Conservation (phyloP, 352 stramenopile genomes). For the Phytophthora pseudosyringae region DNA sequence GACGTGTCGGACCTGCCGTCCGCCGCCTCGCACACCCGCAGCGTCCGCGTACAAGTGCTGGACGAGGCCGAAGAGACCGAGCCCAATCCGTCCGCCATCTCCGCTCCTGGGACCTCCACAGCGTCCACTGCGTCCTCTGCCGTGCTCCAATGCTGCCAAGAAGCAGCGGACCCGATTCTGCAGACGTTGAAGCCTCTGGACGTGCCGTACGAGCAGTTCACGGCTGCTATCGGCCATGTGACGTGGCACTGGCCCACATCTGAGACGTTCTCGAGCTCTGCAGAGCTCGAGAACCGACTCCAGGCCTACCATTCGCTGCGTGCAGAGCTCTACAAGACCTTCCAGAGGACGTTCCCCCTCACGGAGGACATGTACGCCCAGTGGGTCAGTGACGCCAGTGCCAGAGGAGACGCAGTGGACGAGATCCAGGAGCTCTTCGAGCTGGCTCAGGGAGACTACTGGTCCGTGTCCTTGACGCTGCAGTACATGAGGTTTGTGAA, state of each 20-base stretch:
- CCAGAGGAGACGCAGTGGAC: constrained; percentile 2
- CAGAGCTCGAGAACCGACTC: constrained; percentile 14
- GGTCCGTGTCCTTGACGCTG: constrained; percentile 55
- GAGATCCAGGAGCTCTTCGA: constrained; percentile 45
- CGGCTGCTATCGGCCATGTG: constrained; percentile 41
- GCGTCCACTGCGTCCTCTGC: neutral
- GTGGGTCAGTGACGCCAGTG: constrained; percentile 50
- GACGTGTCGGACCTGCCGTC: constrained; percentile 4
- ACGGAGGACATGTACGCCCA: constrained; percentile 63
- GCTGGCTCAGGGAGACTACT: constrained; percentile 55
- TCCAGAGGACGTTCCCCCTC: constrained; percentile 64
- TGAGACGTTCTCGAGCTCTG: constrained; percentile 4
- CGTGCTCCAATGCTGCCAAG: constrained; percentile 33
- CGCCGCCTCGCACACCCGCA: neutral
- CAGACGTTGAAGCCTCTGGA: constrained; percentile 2
- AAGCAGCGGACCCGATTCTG: constrained; percentile 18
- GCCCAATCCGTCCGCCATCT: neutral
- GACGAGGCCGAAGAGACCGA: constrained; percentile 25
- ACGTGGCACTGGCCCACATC: constrained; percentile 37
- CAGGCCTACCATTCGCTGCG: constrained; percentile 36
- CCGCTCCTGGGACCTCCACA: neutral
- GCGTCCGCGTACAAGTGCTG: constrained; percentile 40
- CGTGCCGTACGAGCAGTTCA: constrained; percentile 49
- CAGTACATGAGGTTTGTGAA: constrained; percentile 47
- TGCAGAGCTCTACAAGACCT: constrained; percentile 44